A percentile compares a stretch with the other conserved stretches of the same genome.
Evolutionary conservation across 768 basidiomycete genomes (phyloP).

Genomic region (Collybiopsis luxurians): DNA sequence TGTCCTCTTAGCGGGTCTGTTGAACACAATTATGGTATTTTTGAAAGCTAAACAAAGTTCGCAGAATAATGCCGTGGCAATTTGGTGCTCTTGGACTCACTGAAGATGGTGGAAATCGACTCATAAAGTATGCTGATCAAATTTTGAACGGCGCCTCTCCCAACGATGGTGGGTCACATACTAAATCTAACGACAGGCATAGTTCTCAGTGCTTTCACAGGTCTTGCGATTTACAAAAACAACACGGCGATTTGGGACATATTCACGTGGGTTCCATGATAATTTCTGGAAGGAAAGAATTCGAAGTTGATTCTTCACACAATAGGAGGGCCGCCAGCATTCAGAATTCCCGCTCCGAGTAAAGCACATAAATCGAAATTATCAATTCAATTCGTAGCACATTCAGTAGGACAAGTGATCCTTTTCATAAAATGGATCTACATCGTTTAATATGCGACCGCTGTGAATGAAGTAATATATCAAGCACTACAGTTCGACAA

Average conservation of each 20-base stretch:
- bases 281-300: background rate
- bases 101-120: slow-evolving; percentile 49
- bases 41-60: too few relatives aligned
- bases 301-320: background rate
- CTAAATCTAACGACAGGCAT: background rate
- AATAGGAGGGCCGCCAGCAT: slow-evolving; percentile 8
- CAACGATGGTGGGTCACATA: slow-evolving; percentile 42
- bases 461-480: too few relatives aligned
- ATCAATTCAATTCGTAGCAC: too few relatives aligned
- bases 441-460: too few relatives aligned
- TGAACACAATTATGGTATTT: too few relatives aligned
- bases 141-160: slow-evolving; percentile 53
- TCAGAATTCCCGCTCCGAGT: slow-evolving; percentile 9
- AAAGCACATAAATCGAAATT: slow-evolving; percentile 1
- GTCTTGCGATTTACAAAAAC: slow-evolving; percentile 49
- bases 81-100: slow-evolving; percentile 47
- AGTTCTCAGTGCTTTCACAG: slow-evolving; percentile 21
- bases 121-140: slow-evolving; percentile 55
- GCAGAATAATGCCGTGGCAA: slow-evolving; percentile 59
- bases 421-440: too few relatives aligned
- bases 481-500: too few relatives aligned
- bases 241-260: slow-evolving; percentile 49
- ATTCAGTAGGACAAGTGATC: too few relatives aligned
- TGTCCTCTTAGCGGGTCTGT: background rate
- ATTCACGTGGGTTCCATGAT: slow-evolving; percentile 38